Percentiles rank a stretch among this genome's conserved stretches.
Evolutionary conservation across 139 green algal genomes (phyloP).

Genomic region (Tetradesmus lagerheimii): DNA sequence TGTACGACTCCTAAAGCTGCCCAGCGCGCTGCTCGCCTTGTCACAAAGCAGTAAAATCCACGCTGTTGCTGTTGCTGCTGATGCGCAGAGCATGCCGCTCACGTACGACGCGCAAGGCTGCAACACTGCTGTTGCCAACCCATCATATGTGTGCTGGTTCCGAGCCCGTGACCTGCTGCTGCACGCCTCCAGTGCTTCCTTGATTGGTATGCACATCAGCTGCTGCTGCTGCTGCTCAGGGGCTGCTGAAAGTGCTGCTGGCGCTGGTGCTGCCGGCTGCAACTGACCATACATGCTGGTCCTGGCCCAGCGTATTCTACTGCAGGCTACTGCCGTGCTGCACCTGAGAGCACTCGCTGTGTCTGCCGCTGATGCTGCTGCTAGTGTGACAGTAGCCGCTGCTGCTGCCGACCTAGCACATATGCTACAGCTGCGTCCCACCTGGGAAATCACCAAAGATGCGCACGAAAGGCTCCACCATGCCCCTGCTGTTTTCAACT

Average conservation of each 20-base stretch:
- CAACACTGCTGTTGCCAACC: too few species aligned
- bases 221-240: background rate
- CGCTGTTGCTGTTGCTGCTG: too few species aligned
- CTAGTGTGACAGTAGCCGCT: too few species aligned
- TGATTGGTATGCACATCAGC: too few species aligned
- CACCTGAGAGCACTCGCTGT: background rate
- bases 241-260: background rate
- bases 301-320: background rate
- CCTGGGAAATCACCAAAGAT: conserved; percentile 95
- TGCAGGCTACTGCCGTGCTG: background rate
- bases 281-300: background rate
- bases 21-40: too few species aligned
- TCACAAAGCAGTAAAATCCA: too few species aligned
- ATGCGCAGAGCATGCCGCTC: too few species aligned
- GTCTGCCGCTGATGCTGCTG: background rate
- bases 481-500: conserved; percentile 85
- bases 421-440: conserved; percentile 36
- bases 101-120: too few species aligned
- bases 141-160: too few species aligned
- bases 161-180: too few species aligned
- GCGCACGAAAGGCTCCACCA: conserved; percentile 86
- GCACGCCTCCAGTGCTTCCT: too few species aligned
- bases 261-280: background rate
- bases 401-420: background rate
- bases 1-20: too few species aligned